Evolutionary conservation across 208 protist species (phyloP).

Genomic region (Acanthamoeba sp.): DNA sequence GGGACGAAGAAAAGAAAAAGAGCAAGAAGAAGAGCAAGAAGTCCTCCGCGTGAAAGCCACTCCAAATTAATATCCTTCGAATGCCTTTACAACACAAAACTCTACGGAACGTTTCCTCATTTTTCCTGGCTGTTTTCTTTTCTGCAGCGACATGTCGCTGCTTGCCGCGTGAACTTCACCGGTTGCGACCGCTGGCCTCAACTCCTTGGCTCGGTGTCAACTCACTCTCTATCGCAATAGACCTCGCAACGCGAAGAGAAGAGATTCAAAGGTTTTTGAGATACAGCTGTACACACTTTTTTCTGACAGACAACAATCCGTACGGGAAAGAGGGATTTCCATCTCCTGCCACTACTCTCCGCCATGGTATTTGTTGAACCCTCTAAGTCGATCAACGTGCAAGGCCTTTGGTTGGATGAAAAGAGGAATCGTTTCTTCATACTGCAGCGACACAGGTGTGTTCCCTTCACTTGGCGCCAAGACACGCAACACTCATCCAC

Average conservation of each 20-base stretch:
- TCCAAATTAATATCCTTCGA: neutral
- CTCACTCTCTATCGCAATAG: neutral
- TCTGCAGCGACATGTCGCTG: neutral
- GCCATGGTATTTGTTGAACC: constrained; percentile 51
- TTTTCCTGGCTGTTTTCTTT: neutral
- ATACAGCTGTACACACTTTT: too few species aligned
- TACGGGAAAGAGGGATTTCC: too few species aligned
- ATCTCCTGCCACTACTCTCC: neutral
- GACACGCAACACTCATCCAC: neutral
- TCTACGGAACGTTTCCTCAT: neutral
- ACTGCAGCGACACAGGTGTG: constrained; percentile 23
- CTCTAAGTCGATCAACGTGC: constrained; percentile 31
- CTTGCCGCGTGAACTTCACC: neutral
- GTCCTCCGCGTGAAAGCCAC: neutral
- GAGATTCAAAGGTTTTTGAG: neutral
- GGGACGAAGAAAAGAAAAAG: neutral
- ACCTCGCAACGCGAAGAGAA: neutral
- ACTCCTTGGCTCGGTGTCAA: neutral
- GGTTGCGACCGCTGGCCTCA: neutral
- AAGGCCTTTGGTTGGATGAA: constrained; percentile 33
- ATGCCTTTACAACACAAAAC: neutral
- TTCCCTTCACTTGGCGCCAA: neutral
- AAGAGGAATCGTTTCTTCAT: constrained; percentile 27
- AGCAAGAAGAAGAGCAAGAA: neutral
- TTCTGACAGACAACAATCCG: too few species aligned